Evolutionary conservation across 2,329 filamentous ascomycete genomes (phyloP), one percentile per base, ranked within the genome.

Genomic region (Exophiala mesophila): DNA sequence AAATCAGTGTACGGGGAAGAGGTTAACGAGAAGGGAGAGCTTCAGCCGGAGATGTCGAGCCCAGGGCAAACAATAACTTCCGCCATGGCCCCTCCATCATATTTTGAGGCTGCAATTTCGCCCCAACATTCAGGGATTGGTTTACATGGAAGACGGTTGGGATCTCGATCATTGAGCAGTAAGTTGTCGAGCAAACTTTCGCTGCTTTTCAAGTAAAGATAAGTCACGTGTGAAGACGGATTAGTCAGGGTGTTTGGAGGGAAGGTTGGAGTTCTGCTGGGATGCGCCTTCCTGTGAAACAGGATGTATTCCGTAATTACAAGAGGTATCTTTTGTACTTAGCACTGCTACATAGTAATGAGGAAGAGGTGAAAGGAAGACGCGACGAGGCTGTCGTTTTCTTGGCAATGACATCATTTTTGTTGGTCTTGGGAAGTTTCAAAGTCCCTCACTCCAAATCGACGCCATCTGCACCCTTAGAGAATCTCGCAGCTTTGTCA

Each of bases 381-480:
- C n/a, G n/a, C n/a, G n/a, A n/a, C n/a, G n/a, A n/a, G n/a, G n/a
- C n/a, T n/a, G n/a, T n/a, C n/a, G n/a, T n/a, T n/a, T n/a, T n/a
- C n/a, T n/a, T n/a, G n/a, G 38, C 18, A 42, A 30, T 46, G 44
- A 24, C 38, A 46, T 38, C 40, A 41, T 36, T 36, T 44, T 17
- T 3, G 18, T 32, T 19, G n/a, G 3, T 26, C 18, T 5, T 31
- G 16, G 20, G n/a, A 18, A 19, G 24, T 32, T 20, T 21, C 21
- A 26, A 24, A 10, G 15, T 16, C 31, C 36, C 24, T 5, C n/a
- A 38, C n/a, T 42, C 28, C 30, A 13, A 18, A 5, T 28, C n/a
- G n/a, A n/a, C n/a, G n/a, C n/a, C n/a, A n/a, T n/a, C n/a, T n/a
- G n/a, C n/a, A n/a, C n/a, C n/a, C n/a, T n/a, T n/a, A n/a, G n/a